Evolutionary conservation across 106 monocot species (phyloP).

Genomic region (Acorus gramineus): DNA sequence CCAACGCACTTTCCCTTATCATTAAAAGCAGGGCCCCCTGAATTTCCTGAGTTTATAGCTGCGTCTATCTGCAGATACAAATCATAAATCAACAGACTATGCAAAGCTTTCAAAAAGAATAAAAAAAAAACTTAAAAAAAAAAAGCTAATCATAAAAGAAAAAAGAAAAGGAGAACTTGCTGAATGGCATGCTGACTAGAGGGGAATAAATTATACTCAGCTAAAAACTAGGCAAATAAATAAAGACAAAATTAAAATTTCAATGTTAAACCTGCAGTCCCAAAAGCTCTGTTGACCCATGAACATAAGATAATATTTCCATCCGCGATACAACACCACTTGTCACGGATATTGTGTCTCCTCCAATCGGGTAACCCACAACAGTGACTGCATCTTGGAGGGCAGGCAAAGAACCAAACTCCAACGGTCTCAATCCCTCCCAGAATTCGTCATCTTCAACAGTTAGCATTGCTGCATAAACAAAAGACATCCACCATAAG

Average conservation of each 20-base stretch:
- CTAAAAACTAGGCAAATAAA: neutral
- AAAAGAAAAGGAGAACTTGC: neutral
- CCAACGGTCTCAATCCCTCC: slow-evolving; percentile 77
- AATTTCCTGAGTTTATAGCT: slow-evolving; percentile 99
- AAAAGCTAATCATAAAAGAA: neutral
- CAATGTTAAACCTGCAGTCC: slow-evolving; percentile 65
- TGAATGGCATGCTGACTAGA: neutral
- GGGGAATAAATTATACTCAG: neutral
- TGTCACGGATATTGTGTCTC: slow-evolving; percentile 97
- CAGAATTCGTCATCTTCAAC: slow-evolving; percentile 96
- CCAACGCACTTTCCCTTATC: slow-evolving; percentile 98
- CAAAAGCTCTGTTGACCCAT: slow-evolving; percentile 97
- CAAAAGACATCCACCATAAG: neutral
- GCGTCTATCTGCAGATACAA: slow-evolving; percentile 75
- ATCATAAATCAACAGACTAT: neutral
- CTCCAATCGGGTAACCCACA: slow-evolving; percentile 98
- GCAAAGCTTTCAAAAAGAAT: neutral
- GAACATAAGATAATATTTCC: slow-evolving; percentile 96
- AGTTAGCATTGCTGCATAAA: slow-evolving; percentile 69
- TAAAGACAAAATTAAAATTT: neutral
- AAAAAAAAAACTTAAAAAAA: neutral
- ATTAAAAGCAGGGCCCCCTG: slow-evolving; percentile 98
- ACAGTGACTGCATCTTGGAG: slow-evolving; percentile 99
- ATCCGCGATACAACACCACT: slow-evolving; percentile 99
- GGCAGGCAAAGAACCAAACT: slow-evolving; percentile 91